These are phyloP conservation scores for Arabis alpina DNA, from an alignment of 345 rosid genomes.

Conservation along the genomic window DNA sequence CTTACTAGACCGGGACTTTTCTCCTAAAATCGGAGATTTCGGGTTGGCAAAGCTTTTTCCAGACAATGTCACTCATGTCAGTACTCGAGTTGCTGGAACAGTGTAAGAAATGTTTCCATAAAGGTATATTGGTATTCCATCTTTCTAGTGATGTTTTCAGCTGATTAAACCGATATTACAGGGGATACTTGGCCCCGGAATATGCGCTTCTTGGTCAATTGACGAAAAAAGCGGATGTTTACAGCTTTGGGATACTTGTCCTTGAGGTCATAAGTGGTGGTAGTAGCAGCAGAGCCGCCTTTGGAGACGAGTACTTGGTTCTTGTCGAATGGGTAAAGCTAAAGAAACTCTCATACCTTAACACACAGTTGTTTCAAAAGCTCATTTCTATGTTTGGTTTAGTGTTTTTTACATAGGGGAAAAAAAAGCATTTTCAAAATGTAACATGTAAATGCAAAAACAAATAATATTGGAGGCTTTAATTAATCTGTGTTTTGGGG, in stretches of 20 bases:
- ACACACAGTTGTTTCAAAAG: neutral
- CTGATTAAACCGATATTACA: conserved; percentile 45
- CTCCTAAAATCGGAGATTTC: conserved; percentile 94
- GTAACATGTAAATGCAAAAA: conserved; percentile 3
- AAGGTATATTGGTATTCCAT: neutral
- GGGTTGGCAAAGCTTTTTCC: conserved; percentile 98
- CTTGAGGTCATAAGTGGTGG: conserved; percentile 85
- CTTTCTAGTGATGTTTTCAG: neutral
- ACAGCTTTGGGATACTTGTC: conserved; percentile 84
- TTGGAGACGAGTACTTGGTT: conserved; percentile 68
- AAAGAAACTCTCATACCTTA: neutral
- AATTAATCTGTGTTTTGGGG: neutral
- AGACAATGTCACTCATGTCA: conserved; percentile 88
- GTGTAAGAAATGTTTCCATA: conserved; percentile 56
- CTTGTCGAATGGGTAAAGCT: conserved; percentile 88
- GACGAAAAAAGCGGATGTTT: conserved; percentile 93
- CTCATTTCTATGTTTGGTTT: neutral
- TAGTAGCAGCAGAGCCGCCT: conserved; percentile 80
- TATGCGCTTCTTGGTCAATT: conserved; percentile 86
- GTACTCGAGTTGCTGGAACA: conserved; percentile 94
- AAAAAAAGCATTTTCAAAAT: neutral
- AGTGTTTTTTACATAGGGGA: neutral
- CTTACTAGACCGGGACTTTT: conserved; percentile 76
- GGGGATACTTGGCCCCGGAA: conserved; percentile 97
- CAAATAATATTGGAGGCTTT: neutral